phyloP scores from a whole-genome alignment of 495 filamentous ascomycete genomes.

The Podospora pseudoanserina region DNA sequence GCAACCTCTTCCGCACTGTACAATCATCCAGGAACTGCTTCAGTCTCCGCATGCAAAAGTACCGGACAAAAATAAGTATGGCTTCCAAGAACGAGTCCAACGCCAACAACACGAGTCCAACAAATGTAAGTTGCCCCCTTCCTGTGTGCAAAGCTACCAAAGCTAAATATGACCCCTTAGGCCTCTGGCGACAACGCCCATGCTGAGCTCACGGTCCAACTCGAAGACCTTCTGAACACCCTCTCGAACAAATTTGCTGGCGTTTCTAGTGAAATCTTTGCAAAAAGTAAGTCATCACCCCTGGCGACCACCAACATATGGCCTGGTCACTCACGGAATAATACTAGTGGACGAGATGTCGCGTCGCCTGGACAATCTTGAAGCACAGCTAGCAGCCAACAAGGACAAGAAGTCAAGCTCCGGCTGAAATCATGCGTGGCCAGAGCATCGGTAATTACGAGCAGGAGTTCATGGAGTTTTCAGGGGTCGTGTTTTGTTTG shows the following conservation, averaged over 20 bases:
- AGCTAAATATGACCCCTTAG: not conserved
- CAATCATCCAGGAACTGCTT: not conserved
- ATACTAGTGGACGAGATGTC: constrained; percentile 91
- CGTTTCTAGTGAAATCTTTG: constrained; percentile 78
- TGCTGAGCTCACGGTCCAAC: constrained; percentile 67
- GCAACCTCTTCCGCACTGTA: not conserved
- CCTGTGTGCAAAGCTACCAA: not conserved
- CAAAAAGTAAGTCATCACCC: constrained; percentile 65
- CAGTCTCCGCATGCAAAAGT: not conserved
- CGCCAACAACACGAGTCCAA: constrained; percentile 26
- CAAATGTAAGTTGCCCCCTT: constrained; percentile 29
- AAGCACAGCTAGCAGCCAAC: constrained; percentile 61
- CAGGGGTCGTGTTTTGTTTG: not conserved
- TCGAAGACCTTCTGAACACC: constrained; percentile 81
- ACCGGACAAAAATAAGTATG: constrained; percentile 20
- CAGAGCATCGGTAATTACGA: not conserved
- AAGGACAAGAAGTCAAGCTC: constrained; percentile 39
- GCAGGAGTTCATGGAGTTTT: constrained; percentile 4
- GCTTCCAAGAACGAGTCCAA: constrained; percentile 29
- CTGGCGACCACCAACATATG: not conserved
- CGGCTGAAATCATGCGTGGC: not conserved
- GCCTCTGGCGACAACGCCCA: constrained; percentile 31
- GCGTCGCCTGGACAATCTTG: constrained; percentile 79
- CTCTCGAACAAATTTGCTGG: constrained; percentile 79
- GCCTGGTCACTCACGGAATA: not conserved